phyloP scores from a whole-genome alignment of 768 basidiomycete species.

The Infundibulicybe gibba region DNA sequence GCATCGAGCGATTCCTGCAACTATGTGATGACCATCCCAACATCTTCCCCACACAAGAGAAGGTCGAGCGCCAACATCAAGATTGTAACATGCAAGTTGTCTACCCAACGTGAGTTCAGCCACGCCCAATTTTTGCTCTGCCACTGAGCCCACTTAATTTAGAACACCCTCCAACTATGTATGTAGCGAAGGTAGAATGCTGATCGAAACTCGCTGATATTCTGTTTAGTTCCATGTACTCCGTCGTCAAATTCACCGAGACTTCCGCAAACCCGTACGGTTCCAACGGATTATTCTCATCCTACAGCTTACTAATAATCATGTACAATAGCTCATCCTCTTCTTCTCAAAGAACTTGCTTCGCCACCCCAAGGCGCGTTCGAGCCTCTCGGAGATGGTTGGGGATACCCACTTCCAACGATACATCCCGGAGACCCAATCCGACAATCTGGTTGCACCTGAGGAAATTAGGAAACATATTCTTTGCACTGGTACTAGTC shows the following conservation, averaged over 20 bases:
- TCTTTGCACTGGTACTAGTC: constrained; percentile 66
- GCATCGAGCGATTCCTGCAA: constrained; percentile 95
- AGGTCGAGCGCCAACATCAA: constrained; percentile 93
- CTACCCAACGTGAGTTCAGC: constrained; percentile 78
- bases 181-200: constrained; percentile 12
- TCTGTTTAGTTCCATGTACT: constrained; percentile 83
- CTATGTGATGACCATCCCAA: constrained; percentile 97
- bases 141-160: constrained; percentile 7
- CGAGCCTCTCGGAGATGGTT: constrained; percentile 82
- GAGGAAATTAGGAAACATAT: constrained; percentile 92
- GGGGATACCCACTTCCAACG: constrained; percentile 91
- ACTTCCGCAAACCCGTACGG: constrained; percentile 91
- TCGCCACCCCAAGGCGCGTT: constrained; percentile 91
- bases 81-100: constrained; percentile 99
- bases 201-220: no score
- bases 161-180: constrained; percentile 95
- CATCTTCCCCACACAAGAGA: constrained; percentile 82
- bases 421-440: constrained; percentile 83
- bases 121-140: constrained; percentile 2
- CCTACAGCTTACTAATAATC: background rate
- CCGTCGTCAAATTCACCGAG: constrained; percentile 94
- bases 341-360: constrained; percentile 98
- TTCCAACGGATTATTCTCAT: constrained; percentile 11
- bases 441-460: constrained; percentile 67
- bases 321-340: constrained; percentile 60